Percentiles rank a stretch among this genome's conserved stretches.
Conservation (phyloP, 495 filamentous ascomycete species). For the Podospora australis region DNA sequence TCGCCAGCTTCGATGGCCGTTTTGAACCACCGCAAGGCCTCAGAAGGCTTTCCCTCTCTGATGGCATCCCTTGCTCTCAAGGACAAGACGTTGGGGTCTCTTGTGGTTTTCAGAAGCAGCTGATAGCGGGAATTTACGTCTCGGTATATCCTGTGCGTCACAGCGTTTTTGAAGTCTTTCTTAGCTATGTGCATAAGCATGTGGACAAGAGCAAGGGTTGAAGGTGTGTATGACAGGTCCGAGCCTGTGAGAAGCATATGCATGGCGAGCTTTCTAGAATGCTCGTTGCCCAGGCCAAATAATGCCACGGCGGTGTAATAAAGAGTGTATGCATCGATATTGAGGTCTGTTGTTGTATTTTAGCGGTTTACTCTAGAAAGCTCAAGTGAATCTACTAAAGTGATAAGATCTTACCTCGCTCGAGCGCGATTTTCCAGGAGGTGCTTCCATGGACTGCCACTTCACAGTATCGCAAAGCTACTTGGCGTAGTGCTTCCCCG, state of each 20-base stretch:
- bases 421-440: no score
- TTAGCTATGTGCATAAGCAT: neutral
- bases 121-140: conserved; percentile 5
- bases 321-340: conserved; percentile 19
- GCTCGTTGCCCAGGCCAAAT: neutral
- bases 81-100: conserved; percentile 17
- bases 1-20: conserved; percentile 14
- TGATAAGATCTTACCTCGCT: no score
- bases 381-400: neutral
- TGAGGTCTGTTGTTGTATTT: conserved; percentile 10
- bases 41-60: neutral
- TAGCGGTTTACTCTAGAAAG: conserved; percentile 2
- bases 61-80: conserved; percentile 11
- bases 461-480: no score
- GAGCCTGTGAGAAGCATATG: conserved; percentile 24
- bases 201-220: conserved; percentile 18
- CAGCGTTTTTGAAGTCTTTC: neutral
- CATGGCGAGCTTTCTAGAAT: conserved; percentile 4
- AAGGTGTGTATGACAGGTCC: conserved; percentile 18
- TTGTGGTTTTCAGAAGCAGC: conserved; percentile 1
- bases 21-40: conserved; percentile 17
- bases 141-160: neutral
- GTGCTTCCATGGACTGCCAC: no score
- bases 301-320: conserved; percentile 17
- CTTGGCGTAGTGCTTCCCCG: no score